phyloP scores from a whole-genome alignment of 2,329 filamentous ascomycete species.

The Fusarium devonianum region DNA sequence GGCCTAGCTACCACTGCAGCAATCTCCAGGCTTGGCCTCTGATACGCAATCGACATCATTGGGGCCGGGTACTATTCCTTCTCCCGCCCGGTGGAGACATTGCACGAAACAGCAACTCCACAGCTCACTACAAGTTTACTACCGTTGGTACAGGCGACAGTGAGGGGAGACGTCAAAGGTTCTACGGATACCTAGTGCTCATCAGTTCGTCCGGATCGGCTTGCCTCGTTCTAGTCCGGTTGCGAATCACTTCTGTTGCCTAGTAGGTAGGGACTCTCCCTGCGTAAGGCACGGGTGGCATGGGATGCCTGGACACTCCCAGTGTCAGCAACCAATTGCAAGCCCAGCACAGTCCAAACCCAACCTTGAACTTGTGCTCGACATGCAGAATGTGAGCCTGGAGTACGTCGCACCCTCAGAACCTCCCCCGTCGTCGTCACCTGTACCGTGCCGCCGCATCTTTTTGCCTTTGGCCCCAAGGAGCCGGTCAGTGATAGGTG shows the following conservation, averaged over 20 bases:
- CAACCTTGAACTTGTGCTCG: too few species aligned
- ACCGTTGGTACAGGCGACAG: slow-evolving; percentile 16
- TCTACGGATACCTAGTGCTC: slow-evolving; percentile 1
- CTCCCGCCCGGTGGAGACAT: slow-evolving; percentile 1
- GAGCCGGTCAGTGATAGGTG: slow-evolving; percentile 27
- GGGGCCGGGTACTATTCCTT: background rate
- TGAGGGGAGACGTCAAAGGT: slow-evolving; percentile 7
- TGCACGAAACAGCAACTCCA: slow-evolving; percentile 19
- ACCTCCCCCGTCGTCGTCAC: too few species aligned
- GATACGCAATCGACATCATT: too few species aligned
- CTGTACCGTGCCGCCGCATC: too few species aligned
- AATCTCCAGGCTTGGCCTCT: too few species aligned
- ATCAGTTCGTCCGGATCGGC: slow-evolving; percentile 5
- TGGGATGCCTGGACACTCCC: background rate
- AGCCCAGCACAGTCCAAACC: too few species aligned
- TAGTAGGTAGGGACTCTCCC: background rate
- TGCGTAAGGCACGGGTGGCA: too few species aligned
- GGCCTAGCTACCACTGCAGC: too few species aligned
- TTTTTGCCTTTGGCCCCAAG: slow-evolving; percentile 27
- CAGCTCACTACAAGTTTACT: slow-evolving; percentile 9
- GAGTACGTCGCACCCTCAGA: too few species aligned
- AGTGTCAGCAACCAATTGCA: too few species aligned
- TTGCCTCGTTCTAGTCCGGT: background rate
- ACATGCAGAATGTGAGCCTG: too few species aligned
- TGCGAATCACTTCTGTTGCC: slow-evolving; percentile 2